Conservation (phyloP, 2,329 filamentous ascomycete genomes). For the Ciborinia camelliae region DNA sequence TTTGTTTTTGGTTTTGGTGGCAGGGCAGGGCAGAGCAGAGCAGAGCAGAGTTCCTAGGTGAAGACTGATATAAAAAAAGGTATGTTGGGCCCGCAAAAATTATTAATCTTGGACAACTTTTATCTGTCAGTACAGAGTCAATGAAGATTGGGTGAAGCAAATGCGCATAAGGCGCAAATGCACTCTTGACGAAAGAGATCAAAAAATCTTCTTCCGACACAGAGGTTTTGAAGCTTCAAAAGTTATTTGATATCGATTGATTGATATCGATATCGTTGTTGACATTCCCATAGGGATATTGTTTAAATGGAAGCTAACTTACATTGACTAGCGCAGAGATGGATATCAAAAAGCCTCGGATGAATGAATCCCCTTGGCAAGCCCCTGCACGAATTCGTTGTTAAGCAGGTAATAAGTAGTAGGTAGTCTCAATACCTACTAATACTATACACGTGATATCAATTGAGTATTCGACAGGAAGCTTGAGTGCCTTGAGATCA, state of each 20-base stretch:
- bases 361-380: slow-evolving; percentile 25
- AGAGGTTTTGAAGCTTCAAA: slow-evolving; percentile 1
- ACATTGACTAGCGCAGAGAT: slow-evolving; percentile 26
- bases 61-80: neutral
- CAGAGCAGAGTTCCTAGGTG: no score
- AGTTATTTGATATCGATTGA: neutral
- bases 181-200: neutral
- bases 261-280: slow-evolving; percentile 6
- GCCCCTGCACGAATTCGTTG: slow-evolving; percentile 14
- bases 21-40: neutral
- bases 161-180: slow-evolving; percentile 13
- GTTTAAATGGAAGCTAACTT: slow-evolving; percentile 28
- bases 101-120: slow-evolving; percentile 11
- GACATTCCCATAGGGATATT: slow-evolving; percentile 1
- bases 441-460: slow-evolving; percentile 9
- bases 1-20: slow-evolving; percentile 3
- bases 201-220: neutral
- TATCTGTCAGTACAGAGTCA: slow-evolving; percentile 11
- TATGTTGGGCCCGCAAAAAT: slow-evolving; percentile 18
- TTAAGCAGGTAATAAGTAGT: neutral
- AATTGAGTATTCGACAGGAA: neutral
- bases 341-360: slow-evolving; percentile 22
- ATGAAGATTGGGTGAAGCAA: slow-evolving; percentile 5
- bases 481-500: neutral
- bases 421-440: neutral